These are phyloP conservation scores for Tuber borchii DNA, from an alignment of 495 filamentous ascomycete species.

Conservation along the genomic window DNA sequence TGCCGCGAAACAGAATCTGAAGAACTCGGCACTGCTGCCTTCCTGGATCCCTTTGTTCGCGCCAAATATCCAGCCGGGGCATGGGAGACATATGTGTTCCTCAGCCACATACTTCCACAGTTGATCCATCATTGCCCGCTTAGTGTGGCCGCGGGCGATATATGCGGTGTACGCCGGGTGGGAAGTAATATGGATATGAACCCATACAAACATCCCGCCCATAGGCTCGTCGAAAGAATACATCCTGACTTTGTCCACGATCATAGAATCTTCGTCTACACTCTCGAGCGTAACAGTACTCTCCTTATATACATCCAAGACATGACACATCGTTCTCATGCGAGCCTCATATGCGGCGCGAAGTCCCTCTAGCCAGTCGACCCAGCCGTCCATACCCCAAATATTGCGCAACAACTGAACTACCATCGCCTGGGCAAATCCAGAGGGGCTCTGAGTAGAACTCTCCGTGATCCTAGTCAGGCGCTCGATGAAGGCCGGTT, in stretches of 20 bases:
- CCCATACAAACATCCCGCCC: conserved; percentile 93
- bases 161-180: conserved; percentile 60
- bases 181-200: conserved; percentile 57
- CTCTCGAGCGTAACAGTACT: conserved; percentile 42
- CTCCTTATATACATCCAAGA: conserved; percentile 60
- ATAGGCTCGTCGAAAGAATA: conserved; percentile 69
- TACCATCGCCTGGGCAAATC: conserved; percentile 79
- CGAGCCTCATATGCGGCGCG: conserved; percentile 73
- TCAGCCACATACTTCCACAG: conserved; percentile 68
- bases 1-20: conserved; percentile 81
- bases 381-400: conserved; percentile 82
- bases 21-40: conserved; percentile 56
- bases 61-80: conserved; percentile 65
- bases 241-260: conserved; percentile 63
- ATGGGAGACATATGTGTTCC: conserved; percentile 59
- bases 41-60: conserved; percentile 53
- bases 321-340: conserved; percentile 66
- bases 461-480: conserved; percentile 61
- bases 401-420: conserved; percentile 60
- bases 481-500: conserved; percentile 69
- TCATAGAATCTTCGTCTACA: conserved; percentile 55
- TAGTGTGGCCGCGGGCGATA: conserved; percentile 43
- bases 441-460: conserved; percentile 73
- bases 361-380: conserved; percentile 78
- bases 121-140: conserved; percentile 46